These are phyloP conservation scores for Acanthamoeba lugdunensis DNA, from an alignment of 208 protist genomes.

Conservation along the genomic window DNA sequence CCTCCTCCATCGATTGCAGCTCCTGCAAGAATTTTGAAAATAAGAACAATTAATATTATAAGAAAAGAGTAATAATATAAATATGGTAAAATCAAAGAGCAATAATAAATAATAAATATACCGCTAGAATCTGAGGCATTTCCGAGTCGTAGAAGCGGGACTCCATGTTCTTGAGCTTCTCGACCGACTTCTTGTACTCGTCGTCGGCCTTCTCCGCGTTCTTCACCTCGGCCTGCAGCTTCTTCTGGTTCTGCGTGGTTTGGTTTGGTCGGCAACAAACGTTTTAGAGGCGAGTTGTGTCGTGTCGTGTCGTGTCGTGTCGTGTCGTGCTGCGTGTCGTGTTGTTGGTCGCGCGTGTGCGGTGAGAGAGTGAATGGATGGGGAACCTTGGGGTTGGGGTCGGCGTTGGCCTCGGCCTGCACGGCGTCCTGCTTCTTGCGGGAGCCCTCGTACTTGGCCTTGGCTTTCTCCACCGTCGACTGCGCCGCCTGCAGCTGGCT, in stretches of 20 bases:
- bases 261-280: too few species aligned
- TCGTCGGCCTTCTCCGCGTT: conserved; percentile 31
- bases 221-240: conserved; percentile 18
- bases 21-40: background rate
- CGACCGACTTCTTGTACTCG: conserved; percentile 46
- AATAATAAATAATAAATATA: background rate
- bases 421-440: conserved; percentile 62
- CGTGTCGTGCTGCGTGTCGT: too few species aligned
- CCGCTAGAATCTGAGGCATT: conserved; percentile 48
- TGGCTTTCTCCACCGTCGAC: conserved; percentile 16
- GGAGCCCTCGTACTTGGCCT: conserved; percentile 33
- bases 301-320: too few species aligned
- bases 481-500: conserved; percentile 24
- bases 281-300: too few species aligned
- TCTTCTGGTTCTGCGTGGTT: conserved; percentile 18
- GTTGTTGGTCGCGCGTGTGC: too few species aligned
- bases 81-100: too few species aligned
- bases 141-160: conserved; percentile 14
- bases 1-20: conserved; percentile 27
- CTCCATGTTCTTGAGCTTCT: conserved; percentile 43
- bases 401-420: conserved; percentile 28
- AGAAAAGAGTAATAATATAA: too few species aligned
- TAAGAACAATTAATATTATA: too few species aligned
- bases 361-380: too few species aligned
- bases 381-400: conserved; percentile 21